Evolutionary conservation across 306 rosid species (phyloP).

Genomic region (Comarum palustre): DNA sequence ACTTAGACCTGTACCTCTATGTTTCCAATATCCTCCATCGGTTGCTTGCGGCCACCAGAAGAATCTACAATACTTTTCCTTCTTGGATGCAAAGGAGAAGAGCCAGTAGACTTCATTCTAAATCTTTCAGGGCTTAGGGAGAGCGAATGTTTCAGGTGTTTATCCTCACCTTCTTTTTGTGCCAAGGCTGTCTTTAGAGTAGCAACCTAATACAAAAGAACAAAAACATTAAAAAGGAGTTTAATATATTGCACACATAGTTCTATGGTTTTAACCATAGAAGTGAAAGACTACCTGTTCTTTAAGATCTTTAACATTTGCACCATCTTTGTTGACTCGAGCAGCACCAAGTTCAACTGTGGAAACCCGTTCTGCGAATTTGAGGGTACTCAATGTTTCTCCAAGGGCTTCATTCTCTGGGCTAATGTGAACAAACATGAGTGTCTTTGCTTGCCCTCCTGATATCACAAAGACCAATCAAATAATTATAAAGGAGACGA

Average conservation of each 20-base stretch:
- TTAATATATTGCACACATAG: background rate
- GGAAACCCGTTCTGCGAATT: slow-evolving; percentile 91
- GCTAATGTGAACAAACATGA: slow-evolving; percentile 91
- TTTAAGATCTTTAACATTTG: slow-evolving; percentile 76
- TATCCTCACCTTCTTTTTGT: slow-evolving; percentile 63
- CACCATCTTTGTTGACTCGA: slow-evolving; percentile 57
- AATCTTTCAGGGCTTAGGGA: slow-evolving; percentile 43
- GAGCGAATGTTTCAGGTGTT: slow-evolving; percentile 33
- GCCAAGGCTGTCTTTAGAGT: slow-evolving; percentile 71
- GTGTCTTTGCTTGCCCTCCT: slow-evolving; percentile 96
- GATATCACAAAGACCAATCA: slow-evolving; percentile 12
- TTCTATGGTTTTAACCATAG: background rate
- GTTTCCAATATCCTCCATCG: slow-evolving; percentile 52
- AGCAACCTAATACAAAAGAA: slow-evolving; percentile 49
- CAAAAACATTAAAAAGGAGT: background rate
- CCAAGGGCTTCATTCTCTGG: slow-evolving; percentile 79
- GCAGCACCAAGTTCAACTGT: slow-evolving; percentile 88
- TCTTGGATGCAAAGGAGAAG: slow-evolving; percentile 51
- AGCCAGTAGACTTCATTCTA: slow-evolving; percentile 45
- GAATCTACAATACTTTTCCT: slow-evolving; percentile 32
- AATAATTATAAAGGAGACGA: slow-evolving; percentile 7
- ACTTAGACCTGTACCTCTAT: slow-evolving; percentile 37
- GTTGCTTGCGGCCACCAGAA: slow-evolving; percentile 40
- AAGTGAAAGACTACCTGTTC: slow-evolving; percentile 59
- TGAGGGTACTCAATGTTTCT: slow-evolving; percentile 89